Evolutionary conservation across 2,329 filamentous ascomycete species (phyloP), one percentile per base, ranked within the genome.

Genomic region (Aspergillus cejpii): DNA sequence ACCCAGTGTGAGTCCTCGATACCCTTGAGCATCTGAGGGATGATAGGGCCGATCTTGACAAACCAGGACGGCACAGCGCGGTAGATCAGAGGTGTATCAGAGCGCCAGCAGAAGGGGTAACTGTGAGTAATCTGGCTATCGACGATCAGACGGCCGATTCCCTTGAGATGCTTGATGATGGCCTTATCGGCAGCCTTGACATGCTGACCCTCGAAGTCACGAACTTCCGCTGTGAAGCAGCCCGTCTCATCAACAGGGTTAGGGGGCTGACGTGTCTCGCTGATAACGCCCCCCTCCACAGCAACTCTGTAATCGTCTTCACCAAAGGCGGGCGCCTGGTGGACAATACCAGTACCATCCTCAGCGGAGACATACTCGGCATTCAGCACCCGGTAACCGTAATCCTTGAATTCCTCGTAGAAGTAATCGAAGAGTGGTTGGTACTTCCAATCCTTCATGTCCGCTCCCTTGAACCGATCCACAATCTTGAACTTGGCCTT

Each of bases 1-100:
- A 94, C 88, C 91, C 91, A 97, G 62, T 94, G 86, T 6, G 89
- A 92, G 11, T 79, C 78, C 60, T 94, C 84, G 48, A 96, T 90
- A 55, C 91, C 92, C 57, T 87, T 75, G n/a, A 96, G 74, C 84
- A 97, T 91, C 53, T 90, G 74, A 1, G 89, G 88, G 41, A 95
- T 81, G 56, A 89, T 85, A 47, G 85, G 79, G 14, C 84, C 80
- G 37, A 96, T 87, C 65, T 87, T 87, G 59, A 97, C 85, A 64
- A 96, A 96, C 91, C 91, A 97, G 1, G 89, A 88, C 6, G 90
- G 87, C 14, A 96, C 88, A 20, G 91, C 88, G 53, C 86, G 81
- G 69, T 94, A 92, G 57, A 97, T 95, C 50, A 97, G 76, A 23
- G 89, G 91, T 0, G 87, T 96, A 63, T 96, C 91, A n/a, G 89